Evolutionary conservation across 345 rosid genomes (phyloP), one percentile per base, ranked within the genome.

Genomic region (Streptanthus diversifolius): DNA sequence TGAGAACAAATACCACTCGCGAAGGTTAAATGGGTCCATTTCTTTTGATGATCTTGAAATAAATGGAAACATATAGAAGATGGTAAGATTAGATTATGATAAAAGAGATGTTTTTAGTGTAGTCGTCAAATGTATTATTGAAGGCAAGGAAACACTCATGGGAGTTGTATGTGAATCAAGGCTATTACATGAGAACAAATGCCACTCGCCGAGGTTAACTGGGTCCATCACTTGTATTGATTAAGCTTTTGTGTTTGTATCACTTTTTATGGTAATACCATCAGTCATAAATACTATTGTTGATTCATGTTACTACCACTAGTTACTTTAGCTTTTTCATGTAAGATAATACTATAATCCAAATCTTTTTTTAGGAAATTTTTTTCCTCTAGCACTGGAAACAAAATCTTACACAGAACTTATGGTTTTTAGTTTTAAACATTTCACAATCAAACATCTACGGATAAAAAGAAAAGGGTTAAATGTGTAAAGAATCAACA

Each of bases 21-120:
- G 65, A 69, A 76, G 66, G 54, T 36, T 15, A 40, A 67, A 5
- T 12, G 80, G 71, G 71, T 63, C 80, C 80, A 70, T 76, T 53
- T 45, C 69, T 17, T 51, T 36, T 41, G 25, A n/a, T 48, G 54
- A 39, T 59, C n/a, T 22, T 22, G 1, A 22, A 22, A 22, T 22
- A 22, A 22, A 37, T 37, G 41, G 41, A 37, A 13, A 37, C 8
- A 30, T 5, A 30, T 30, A 30, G 9, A 21, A 27, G 30, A 0
- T 30, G 33, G 13, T 59, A 35, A 36, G 37, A 4, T 71, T 11
- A 40, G 32, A 54, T 43, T 43, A 57, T 56, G 66, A 48, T 14
- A 13, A 52, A 19, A 17, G 53, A 62, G 45, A 74, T 58, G 53
- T 27, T 53, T 7, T 53, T 7, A 52, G 27, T 66, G 51, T 45